Percentiles rank a stretch among this genome's conserved stretches.
These are phyloP conservation scores for Silene conica DNA, from an alignment of 148 eudicot genomes.

Conservation along the genomic window DNA sequence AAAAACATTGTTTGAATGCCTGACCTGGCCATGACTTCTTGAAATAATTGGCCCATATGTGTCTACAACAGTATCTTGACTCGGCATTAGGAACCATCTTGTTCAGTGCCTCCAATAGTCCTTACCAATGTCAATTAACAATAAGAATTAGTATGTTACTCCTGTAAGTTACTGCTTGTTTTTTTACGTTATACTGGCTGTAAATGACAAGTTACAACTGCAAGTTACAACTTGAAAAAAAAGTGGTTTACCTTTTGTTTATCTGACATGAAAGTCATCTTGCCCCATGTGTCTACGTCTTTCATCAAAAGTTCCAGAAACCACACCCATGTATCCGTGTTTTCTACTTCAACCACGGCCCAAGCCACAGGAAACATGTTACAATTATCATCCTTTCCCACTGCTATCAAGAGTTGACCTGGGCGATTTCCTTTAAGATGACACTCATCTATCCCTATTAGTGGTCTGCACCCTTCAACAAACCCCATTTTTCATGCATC, in stretches of 20 bases:
- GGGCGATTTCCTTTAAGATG: neutral
- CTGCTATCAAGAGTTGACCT: neutral
- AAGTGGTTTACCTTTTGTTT: constrained; percentile 12
- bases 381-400: constrained; percentile 7
- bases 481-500: neutral
- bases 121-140: neutral
- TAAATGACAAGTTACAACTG: too few species aligned
- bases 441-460: constrained; percentile 14
- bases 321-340: too few species aligned
- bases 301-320: neutral
- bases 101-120: too few species aligned
- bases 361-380: constrained; percentile 15
- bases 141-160: neutral
- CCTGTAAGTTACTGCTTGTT: too few species aligned
- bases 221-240: too few species aligned
- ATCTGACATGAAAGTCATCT: constrained; percentile 11
- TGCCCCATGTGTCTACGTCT: neutral
- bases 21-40: too few species aligned
- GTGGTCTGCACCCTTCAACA: neutral
- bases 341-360: constrained; percentile 13
- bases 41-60: too few species aligned
- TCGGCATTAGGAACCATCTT: too few species aligned
- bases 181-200: too few species aligned
- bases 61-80: too few species aligned
- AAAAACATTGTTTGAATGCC: too few species aligned